Percentiles rank a stretch among this genome's conserved stretches.
Evolutionary conservation across 108 stramenopile genomes (phyloP).

Genomic region (Skeletonema marinoi): DNA sequence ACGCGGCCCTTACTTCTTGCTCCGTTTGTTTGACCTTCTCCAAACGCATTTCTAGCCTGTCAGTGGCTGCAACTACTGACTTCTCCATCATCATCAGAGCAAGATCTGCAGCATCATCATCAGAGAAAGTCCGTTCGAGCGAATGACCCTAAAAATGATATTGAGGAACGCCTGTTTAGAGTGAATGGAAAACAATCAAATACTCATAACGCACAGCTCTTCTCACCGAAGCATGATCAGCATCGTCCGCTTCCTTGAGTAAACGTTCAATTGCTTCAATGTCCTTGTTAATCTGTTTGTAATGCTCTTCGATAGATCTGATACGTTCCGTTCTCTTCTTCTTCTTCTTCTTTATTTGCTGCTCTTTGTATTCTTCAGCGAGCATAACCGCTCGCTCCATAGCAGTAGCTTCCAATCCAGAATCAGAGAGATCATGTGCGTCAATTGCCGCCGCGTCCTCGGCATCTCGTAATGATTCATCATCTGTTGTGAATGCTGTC

Average conservation of each 20-base stretch:
- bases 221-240: conserved; percentile 2
- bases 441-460: conserved; percentile 46
- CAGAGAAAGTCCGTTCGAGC: not conserved
- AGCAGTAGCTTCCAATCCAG: conserved; percentile 49
- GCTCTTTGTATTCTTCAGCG: conserved; percentile 27
- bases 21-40: conserved; percentile 4
- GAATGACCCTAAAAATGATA: not conserved
- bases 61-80: not conserved
- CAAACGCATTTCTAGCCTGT: conserved; percentile 1
- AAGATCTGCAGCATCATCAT: conserved; percentile 11
- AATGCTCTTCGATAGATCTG: conserved; percentile 1
- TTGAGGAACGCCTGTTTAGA: not conserved
- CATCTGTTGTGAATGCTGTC: not conserved
- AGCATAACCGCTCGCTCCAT: conserved; percentile 50
- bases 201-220: not conserved
- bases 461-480: conserved; percentile 25
- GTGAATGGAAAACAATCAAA: not conserved
- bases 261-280: not conserved
- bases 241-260: not conserved
- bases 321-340: not conserved
- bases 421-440: conserved; percentile 41
- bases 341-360: not conserved
- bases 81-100: conserved; percentile 10
- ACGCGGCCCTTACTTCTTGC: not conserved
- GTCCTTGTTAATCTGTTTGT: not conserved